These are phyloP conservation scores for Cladosporium austrohemisphaericum DNA, from an alignment of 2,329 filamentous ascomycete genomes.

Conservation along the genomic window DNA sequence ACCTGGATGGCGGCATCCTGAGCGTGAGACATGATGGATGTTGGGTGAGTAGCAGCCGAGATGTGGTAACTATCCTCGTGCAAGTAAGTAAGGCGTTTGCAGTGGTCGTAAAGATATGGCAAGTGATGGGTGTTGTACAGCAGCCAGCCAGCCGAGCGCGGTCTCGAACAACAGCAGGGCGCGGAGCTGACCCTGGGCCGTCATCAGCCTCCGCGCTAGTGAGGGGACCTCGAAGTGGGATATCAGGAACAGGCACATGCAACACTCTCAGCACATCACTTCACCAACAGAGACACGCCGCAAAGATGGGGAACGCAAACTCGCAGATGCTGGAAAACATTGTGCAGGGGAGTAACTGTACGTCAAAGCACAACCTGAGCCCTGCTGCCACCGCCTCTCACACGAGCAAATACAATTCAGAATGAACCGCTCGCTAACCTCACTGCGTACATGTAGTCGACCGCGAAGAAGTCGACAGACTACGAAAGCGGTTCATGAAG, in stretches of 20 bases:
- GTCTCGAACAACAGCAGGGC: constrained; percentile 5
- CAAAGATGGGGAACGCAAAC: constrained; percentile 53
- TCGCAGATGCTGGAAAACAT: constrained; percentile 85
- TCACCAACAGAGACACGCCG: constrained; percentile 22
- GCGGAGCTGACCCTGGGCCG: constrained; percentile 5
- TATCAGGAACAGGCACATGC: constrained; percentile 2
- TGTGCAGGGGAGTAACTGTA: constrained; percentile 95
- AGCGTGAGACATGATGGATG: constrained; percentile 22
- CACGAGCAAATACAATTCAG: neutral
- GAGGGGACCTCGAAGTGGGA: constrained; percentile 14
- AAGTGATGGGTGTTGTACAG: no score
- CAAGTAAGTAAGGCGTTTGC: no score
- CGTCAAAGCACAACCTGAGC: constrained; percentile 32
- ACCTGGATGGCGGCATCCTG: constrained; percentile 49
- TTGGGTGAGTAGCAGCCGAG: no score
- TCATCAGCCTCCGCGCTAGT: constrained; percentile 11
- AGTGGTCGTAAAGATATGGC: no score
- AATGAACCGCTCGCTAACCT: constrained; percentile 13
- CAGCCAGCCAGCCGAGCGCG: no score
- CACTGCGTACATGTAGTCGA: constrained; percentile 62
- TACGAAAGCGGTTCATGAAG: constrained; percentile 98
- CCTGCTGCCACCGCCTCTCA: neutral
- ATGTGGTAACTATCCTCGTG: no score
- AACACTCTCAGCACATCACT: neutral
- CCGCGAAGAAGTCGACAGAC: constrained; percentile 90